Evolutionary conservation across 2,329 filamentous ascomycete genomes (phyloP), one percentile per base, ranked within the genome.

Genomic region (Alternaria tenuissima): DNA sequence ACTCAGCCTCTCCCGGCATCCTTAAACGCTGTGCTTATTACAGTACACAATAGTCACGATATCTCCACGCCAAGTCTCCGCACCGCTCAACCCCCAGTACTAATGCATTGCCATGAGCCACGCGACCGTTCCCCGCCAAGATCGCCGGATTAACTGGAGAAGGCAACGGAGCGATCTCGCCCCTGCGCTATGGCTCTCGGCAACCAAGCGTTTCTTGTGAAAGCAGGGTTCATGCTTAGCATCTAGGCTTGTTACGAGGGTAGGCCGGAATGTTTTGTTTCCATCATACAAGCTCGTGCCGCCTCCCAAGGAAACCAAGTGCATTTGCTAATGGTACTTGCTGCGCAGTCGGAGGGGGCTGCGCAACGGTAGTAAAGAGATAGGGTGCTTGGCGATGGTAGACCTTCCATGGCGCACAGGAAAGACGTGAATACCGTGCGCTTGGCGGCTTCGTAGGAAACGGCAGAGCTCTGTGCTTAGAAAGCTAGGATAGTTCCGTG

Each of bases 51-150:
- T 52, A 39, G 32, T 52, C 49, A 41, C 36, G 16, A 26, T 20
- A 20, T 20, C 24, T 52, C 48, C 36, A 30, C 34, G n/a, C 49
- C 36, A 41, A 52, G 49, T 52, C 49, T 52, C 49, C 22, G 34
- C 36, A 20, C 14, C 9, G 34, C 11, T 26, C 5, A 52, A 52
- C 8, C 32, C 8, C 46, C 32, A 49, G 20, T 7, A 8, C 14
- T 9, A 49, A 26, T 18, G 46, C 14, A 36, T 49, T 49, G 46
- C 20, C 20, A 24, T 20, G n/a, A 38, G 30, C 46, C 46, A 7
- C 46, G 20, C 20, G 46, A 49, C 30, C 32, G 46, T 49, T 28
- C n/a, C 49, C 11, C 22, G 49, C 49, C 36, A 52, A 41, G 49
- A 41, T 52, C 24, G 36, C 34, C n/a, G 36, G 49, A 18, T 20